Base-by-base conservation (phyloP, 805 yeast species). In the Pichia exigua region DNA sequence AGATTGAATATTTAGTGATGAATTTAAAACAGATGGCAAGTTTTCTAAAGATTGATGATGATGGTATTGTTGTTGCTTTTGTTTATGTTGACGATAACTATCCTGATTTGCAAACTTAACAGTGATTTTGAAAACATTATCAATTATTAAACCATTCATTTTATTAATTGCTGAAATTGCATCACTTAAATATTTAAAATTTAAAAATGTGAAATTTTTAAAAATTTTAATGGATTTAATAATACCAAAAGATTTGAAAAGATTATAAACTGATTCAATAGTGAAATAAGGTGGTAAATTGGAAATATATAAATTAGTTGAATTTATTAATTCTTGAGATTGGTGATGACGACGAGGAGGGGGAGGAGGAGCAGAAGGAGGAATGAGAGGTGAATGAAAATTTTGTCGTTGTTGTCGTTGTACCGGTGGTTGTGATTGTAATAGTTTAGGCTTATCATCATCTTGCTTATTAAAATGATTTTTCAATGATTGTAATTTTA, bases 141-240 rank as follows among this genome's bases (percentile, higher is more conserved):
- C 39, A n/a, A 35, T 7, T 35, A 35, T n/a, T n/a, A 17, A 47
- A 28, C 74, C 73, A 58, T 77, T 72, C 52, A 85, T 71, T 44
- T 67, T 71, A 46, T 73, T 73, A 30, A 82, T 72, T 17, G 39
- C 39, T 10, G n/a, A n/a, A 17, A 35, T 35, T 17, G 39, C 39
- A 35, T 35, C 39, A n/a, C n/a, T 35, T 35, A 35, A n/a, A n/a
- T 17, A 35, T 35, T n/a, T 35, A 9, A 35, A 35, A n/a, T n/a
- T 35, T n/a, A 35, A 8, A n/a, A 35, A n/a, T 4, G 39, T 35
- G 20, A 35, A 35, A n/a, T 35, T 35, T 35, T 35, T 17, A n/a
- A 17, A 35, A n/a, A 35, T 35, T 35, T 35, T 35, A 11, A 35
- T n/a, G 2, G 39, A 35, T 35, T 35, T 35, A 11, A 35, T 35